phyloP scores from a whole-genome alignment of 108 stramenopile genomes.

The Tribonema minus region DNA sequence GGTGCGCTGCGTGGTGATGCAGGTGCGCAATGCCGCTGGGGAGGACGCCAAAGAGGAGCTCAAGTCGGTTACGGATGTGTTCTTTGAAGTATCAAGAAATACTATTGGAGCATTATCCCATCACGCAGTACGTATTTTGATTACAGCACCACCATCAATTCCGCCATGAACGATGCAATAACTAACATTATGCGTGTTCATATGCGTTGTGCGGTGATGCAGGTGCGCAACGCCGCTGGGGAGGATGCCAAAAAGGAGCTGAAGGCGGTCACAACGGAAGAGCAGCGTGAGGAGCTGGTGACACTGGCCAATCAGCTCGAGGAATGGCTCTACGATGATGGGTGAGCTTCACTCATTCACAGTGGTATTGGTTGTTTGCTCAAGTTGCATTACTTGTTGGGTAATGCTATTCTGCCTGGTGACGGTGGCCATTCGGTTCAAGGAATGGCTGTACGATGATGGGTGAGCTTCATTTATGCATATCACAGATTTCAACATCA shows the following conservation, averaged over 20 bases:
- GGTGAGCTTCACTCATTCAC: no score
- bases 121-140: not conserved
- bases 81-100: not conserved
- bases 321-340: conserved; percentile 97
- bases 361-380: no score
- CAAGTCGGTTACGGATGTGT: no score
- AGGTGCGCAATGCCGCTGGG: conserved; percentile 9
- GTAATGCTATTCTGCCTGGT: no score
- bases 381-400: no score
- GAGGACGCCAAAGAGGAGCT: no score
- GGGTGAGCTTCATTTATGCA: no score
- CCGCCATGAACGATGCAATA: not conserved
- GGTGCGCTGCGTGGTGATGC: not conserved
- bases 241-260: conserved; percentile 57
- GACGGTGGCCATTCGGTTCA: conserved; percentile 67
- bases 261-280: conserved; percentile 77
- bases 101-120: not conserved
- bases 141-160: not conserved
- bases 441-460: conserved; percentile 96
- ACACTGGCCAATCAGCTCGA: conserved; percentile 71
- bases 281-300: conserved; percentile 77
- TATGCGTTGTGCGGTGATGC: not conserved
- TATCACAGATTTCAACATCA: no score
- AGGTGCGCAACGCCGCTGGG: conserved; percentile 9
- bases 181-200: not conserved